Percentiles rank a stretch among this genome's conserved stretches.
Conservation (phyloP, 192 early-diverging fungal species). For the Umbelopsis vinacea region DNA sequence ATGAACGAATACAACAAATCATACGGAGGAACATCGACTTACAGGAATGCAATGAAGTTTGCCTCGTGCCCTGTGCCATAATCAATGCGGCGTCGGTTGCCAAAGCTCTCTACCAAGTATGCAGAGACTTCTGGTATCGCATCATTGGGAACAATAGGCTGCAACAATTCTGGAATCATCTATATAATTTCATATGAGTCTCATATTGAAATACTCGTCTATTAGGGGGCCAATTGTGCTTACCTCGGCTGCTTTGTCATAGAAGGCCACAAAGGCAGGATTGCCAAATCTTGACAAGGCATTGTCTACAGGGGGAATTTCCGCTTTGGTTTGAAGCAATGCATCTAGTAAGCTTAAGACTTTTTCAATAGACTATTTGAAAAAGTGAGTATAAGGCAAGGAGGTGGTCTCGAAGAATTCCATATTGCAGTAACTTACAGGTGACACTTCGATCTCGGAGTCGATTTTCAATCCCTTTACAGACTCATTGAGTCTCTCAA, state of each 20-base stretch:
- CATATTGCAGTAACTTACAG: conserved; percentile 33
- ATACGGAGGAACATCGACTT: conserved; percentile 30
- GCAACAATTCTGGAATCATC: conserved; percentile 27
- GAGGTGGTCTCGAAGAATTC: too few species aligned
- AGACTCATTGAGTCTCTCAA: conserved; percentile 72
- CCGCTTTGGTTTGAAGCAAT: conserved; percentile 59
- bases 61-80: conserved; percentile 98
- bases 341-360: conserved; percentile 72
- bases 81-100: conserved; percentile 91
- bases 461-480: conserved; percentile 69
- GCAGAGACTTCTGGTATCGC: conserved; percentile 60
- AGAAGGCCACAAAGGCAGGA: conserved; percentile 90
- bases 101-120: conserved; percentile 87
- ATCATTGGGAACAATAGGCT: conserved; percentile 33
- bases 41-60: conserved; percentile 87
- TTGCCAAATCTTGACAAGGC: conserved; percentile 91
- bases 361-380: conserved; percentile 47
- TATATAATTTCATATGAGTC: conserved; percentile 6
- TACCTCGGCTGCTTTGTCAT: conserved; percentile 74
- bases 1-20: not conserved
- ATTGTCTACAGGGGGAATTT: conserved; percentile 77
- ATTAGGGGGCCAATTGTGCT: not conserved
- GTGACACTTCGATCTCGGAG: conserved; percentile 56
- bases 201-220: not conserved
- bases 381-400: not conserved